phyloP scores from a whole-genome alignment of 352 stramenopile genomes.

The Globisporangium canariense region DNA sequence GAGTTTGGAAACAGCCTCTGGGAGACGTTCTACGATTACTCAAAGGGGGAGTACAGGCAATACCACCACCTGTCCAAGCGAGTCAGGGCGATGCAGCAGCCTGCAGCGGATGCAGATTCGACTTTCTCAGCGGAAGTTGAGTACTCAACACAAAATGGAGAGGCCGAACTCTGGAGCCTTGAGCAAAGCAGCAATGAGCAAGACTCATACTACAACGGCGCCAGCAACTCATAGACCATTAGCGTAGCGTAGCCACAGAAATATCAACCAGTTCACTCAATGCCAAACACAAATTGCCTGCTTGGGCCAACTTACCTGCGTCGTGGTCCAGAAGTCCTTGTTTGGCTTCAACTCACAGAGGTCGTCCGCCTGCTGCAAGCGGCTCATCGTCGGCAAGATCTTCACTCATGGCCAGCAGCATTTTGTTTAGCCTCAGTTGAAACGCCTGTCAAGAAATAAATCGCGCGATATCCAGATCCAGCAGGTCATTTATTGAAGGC shows the following conservation, averaged over 20 bases:
- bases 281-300: neutral
- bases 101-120: neutral
- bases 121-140: neutral
- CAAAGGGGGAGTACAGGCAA: constrained; percentile 48
- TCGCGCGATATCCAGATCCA: neutral
- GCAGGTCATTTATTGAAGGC: neutral
- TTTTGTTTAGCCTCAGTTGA: neutral
- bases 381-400: neutral
- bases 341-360: neutral
- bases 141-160: neutral
- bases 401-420: neutral
- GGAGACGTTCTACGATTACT: constrained; percentile 70
- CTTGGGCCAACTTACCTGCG: neutral
- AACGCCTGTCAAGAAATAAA: neutral
- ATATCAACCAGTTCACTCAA: neutral
- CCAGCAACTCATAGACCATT: neutral
- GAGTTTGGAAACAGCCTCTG: constrained; percentile 54
- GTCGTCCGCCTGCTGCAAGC: neutral
- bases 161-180: neutral
- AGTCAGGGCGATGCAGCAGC: constrained; percentile 21
- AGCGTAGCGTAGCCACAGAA: neutral
- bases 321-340: neutral
- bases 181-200: neutral
- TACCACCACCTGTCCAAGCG: constrained; percentile 69
- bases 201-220: neutral